Base-by-base conservation (phyloP, 1,284 basidiomycete species). In the Sporisorium reilianum region DNA sequence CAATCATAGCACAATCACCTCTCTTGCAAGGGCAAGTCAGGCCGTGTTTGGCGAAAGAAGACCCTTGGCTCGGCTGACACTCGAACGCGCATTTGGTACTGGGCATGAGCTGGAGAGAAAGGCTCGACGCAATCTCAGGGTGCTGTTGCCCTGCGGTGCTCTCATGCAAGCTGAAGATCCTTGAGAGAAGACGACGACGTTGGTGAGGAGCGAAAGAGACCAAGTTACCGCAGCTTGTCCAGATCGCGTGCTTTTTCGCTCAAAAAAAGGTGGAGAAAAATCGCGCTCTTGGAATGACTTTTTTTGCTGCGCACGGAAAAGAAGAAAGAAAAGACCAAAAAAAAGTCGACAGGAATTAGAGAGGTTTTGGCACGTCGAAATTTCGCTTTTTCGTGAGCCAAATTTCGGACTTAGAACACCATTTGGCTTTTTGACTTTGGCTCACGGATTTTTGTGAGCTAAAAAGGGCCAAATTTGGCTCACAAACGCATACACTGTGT, bases 201-300 rank as follows among this genome's bases (percentile, higher is more conserved):
- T n/a, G n/a, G n/a, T 28, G 36, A 14, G 34, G 34, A 12, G 2
- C 11, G 16, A 38, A 38, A 1, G 32, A 44, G 20, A 9, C n/a
- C 22, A 12, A 44, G 44, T 18, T 25, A 45, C 26, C 26, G 45
- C 26, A 26, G 26, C 26, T 46, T 28, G 45, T 46, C 26, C 5
- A 28, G 26, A 48, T 48, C 46, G 46, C 46, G 46, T 48, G 28
- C 46, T 48, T 48, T 18, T 46, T 18, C n/a, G 41, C 6, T 16
- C 23, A 25, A 25, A 44, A 28, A 18, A 46, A 26, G 20, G 45
- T 30, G 25, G 45, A 46, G 45, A 30, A 28, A 26, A 25, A 30
- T 23, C 45, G 45, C 45, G 28, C 46, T 48, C 20, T 20, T 18
- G 28, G 30, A 28, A 11, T 26, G 18, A 10, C 25, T 30, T 30